These are phyloP conservation scores for Rhodotorula sp. DNA, from an alignment of 1,284 basidiomycete genomes.

Conservation along the genomic window DNA sequence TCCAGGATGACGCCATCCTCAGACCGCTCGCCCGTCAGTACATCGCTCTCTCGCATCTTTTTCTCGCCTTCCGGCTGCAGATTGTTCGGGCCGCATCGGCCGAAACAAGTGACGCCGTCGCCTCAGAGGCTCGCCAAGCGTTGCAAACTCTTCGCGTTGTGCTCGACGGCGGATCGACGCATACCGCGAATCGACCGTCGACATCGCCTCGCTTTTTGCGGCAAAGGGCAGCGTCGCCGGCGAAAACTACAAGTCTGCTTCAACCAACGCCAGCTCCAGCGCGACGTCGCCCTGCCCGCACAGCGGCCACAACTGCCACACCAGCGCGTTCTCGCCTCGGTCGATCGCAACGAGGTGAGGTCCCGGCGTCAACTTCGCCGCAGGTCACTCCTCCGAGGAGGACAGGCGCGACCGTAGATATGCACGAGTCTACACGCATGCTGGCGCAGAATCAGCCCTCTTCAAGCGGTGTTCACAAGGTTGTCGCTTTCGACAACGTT, in stretches of 20 bases:
- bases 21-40: conserved; percentile 34
- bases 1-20: conserved; percentile 31
- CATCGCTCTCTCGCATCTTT: conserved; percentile 43
- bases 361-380: neutral
- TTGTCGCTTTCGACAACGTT: conserved; percentile 55
- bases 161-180: conserved; percentile 49
- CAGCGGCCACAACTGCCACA: neutral
- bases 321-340: conserved; percentile 1
- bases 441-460: conserved; percentile 26
- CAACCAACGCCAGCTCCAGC: neutral
- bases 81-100: neutral
- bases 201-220: conserved; percentile 11
- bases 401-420: neutral
- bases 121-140: conserved; percentile 44
- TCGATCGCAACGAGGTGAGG: neutral
- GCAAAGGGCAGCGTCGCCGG: neutral
- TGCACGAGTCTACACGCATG: conserved; percentile 8
- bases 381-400: conserved; percentile 19
- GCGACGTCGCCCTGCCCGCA: neutral
- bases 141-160: conserved; percentile 45
- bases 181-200: conserved; percentile 30
- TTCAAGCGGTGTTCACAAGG: conserved; percentile 17
- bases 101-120: conserved; percentile 12
- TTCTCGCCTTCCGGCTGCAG: conserved; percentile 42
- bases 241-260: neutral